Percentiles rank a stretch among this genome's conserved stretches.
phyloP scores from a whole-genome alignment of 768 basidiomycete species.

The Mycena galopus region DNA sequence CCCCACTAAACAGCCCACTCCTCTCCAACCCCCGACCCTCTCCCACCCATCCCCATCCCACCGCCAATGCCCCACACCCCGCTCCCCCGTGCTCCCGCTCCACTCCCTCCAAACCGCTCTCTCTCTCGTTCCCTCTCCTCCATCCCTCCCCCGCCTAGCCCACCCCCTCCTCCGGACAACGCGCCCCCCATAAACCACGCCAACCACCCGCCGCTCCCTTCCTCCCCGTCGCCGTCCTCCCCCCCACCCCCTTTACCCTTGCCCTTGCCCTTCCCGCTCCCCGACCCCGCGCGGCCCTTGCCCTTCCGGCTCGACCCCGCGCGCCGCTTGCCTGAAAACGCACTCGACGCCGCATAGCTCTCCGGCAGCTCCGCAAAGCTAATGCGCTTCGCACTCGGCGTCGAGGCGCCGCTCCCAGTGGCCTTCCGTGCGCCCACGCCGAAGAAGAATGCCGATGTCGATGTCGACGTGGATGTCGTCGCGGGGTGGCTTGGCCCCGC shows the following conservation, averaged over 20 bases:
- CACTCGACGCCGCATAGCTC: conserved; percentile 59
- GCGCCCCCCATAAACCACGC: conserved; percentile 35
- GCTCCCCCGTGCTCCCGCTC: conserved; percentile 37
- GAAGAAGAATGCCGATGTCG: conserved; percentile 28
- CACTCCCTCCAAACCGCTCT: conserved; percentile 7
- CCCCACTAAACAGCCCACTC: conserved; percentile 64
- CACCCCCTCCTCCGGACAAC: conserved; percentile 45
- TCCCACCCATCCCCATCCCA: conserved; percentile 20
- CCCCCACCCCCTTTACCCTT: background rate
- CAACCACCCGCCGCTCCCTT: conserved; percentile 28
- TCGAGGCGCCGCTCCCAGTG: conserved; percentile 51
- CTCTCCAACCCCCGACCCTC: conserved; percentile 48
- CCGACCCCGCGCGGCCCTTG: too few relatives aligned
- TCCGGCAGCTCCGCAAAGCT: conserved; percentile 84
- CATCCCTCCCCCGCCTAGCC: conserved; percentile 33
- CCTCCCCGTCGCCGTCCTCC: conserved; percentile 18
- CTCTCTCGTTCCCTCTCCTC: background rate
- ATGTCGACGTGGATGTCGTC: background rate
- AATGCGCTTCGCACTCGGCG: conserved; percentile 76
- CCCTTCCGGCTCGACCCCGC: conserved; percentile 43
- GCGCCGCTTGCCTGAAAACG: background rate
- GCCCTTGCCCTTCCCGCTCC: conserved; percentile 37
- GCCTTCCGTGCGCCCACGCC: conserved; percentile 38
- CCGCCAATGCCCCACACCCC: conserved; percentile 18
- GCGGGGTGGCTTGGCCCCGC: background rate